Percentiles rank a stretch among this genome's conserved stretches.
Evolutionary conservation across 805 yeast species (phyloP).

Genomic region (Candida maris): DNA sequence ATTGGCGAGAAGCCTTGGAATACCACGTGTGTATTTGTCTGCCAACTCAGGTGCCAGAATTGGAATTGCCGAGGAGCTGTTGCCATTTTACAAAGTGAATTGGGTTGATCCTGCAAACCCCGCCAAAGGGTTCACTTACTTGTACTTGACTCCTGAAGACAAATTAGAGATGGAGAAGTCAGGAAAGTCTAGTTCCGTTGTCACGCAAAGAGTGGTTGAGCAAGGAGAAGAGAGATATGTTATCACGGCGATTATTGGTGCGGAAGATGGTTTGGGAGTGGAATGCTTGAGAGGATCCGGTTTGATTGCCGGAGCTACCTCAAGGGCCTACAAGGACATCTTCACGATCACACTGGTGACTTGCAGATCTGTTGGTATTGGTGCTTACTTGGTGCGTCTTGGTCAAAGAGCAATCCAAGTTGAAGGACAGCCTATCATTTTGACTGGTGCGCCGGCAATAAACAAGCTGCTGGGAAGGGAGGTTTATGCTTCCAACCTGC

Average conservation of each 20-base stretch:
- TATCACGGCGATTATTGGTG: constrained; percentile 84
- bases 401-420: constrained; percentile 99
- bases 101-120: constrained; percentile 82
- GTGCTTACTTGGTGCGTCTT: constrained; percentile 95
- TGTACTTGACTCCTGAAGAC: constrained; percentile 75
- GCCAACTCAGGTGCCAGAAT: constrained; percentile 99
- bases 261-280: constrained; percentile 96
- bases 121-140: constrained; percentile 83
- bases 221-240: constrained; percentile 78
- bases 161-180: constrained; percentile 50
- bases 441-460: constrained; percentile 99
- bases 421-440: constrained; percentile 97
- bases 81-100: constrained; percentile 84
- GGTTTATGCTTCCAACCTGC: constrained; percentile 94
- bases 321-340: constrained; percentile 95
- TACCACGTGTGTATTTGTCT: constrained; percentile 92
- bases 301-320: constrained; percentile 97
- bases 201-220: constrained; percentile 78
- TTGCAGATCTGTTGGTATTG: constrained; percentile 99
- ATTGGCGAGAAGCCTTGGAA: constrained; percentile 82
- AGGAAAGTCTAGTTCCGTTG: constrained; percentile 59
- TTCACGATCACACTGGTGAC: constrained; percentile 97
- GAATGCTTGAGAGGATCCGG: constrained; percentile 98
- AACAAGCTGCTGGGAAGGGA: constrained; percentile 96
- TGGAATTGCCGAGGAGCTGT: constrained; percentile 94